These are phyloP conservation scores for Gastrolobium villosum DNA, from an alignment of 306 rosid genomes.

Conservation along the genomic window DNA sequence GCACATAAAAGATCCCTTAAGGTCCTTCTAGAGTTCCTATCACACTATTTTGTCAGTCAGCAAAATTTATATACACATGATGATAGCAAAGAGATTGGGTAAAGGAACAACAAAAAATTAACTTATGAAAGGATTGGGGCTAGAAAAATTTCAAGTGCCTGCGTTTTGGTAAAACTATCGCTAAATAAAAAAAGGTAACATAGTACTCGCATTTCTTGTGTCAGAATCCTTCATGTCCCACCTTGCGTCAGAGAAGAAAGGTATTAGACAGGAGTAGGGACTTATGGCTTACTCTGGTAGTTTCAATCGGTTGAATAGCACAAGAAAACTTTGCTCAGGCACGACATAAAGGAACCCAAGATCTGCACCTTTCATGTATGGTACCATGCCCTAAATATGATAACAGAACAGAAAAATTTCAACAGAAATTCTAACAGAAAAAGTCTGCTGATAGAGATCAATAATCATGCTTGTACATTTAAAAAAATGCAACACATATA, in stretches of 20 bases:
- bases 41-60: constrained; percentile 38
- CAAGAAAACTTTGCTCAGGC: constrained; percentile 96
- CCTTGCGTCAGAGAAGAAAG: constrained; percentile 29
- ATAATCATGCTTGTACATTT: constrained; percentile 33
- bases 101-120: constrained; percentile 21
- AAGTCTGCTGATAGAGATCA: constrained; percentile 7
- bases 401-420: constrained; percentile 39
- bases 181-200: constrained; percentile 33
- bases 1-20: constrained; percentile 38
- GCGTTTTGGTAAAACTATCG: constrained; percentile 37
- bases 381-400: constrained; percentile 83
- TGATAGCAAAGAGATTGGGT: constrained; percentile 27
- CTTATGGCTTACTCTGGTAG: constrained; percentile 71
- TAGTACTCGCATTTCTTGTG: constrained; percentile 41
- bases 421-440: constrained; percentile 12
- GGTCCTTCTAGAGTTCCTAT: constrained; percentile 48
- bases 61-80: constrained; percentile 71
- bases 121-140: constrained; percentile 17
- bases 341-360: constrained; percentile 90
- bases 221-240: constrained; percentile 45
- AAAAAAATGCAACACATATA: constrained; percentile 29
- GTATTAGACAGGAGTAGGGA: constrained; percentile 13
- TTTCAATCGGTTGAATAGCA: constrained; percentile 90
- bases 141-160: constrained; percentile 39
- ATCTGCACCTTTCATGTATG: constrained; percentile 94